phyloP scores from a whole-genome alignment of 495 filamentous ascomycete genomes.

The Penicillium manginii region DNA sequence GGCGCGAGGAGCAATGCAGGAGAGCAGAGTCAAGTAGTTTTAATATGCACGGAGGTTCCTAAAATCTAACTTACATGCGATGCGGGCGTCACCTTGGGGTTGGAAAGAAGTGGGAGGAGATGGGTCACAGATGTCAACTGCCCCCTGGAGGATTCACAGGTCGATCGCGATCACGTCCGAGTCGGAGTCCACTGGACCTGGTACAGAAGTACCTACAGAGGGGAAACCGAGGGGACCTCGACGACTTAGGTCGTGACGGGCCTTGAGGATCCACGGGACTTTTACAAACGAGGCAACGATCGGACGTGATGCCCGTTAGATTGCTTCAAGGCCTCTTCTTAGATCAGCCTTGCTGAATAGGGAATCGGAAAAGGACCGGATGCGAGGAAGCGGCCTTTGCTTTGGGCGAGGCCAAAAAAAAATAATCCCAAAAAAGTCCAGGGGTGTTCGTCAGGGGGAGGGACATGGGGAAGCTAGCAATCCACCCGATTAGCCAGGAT shows the following conservation, averaged over 20 bases:
- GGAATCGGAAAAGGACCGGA: constrained; percentile 23
- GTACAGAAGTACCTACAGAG: constrained; percentile 8
- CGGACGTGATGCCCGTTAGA: constrained; percentile 22
- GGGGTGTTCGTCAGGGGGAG: constrained; percentile 47
- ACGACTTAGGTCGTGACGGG: constrained; percentile 4
- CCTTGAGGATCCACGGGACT: constrained; percentile 15
- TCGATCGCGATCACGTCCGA: constrained; percentile 27
- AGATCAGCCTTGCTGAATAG: constrained; percentile 32
- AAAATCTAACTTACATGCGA: constrained; percentile 24
- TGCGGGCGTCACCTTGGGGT: constrained; percentile 12
- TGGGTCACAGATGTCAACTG: constrained; percentile 19
- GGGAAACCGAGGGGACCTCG: background rate
- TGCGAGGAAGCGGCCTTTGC: constrained; percentile 28
- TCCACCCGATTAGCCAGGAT: constrained; percentile 42
- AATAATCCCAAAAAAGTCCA: constrained; percentile 23
- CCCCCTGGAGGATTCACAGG: constrained; percentile 22
- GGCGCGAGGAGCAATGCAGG: constrained; percentile 15
- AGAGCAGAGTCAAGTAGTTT: constrained; percentile 8
- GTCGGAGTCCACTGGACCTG: background rate
- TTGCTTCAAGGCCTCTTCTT: constrained; percentile 10
- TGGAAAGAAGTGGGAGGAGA: constrained; percentile 11
- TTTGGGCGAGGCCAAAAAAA: constrained; percentile 12
- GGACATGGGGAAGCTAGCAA: constrained; percentile 40
- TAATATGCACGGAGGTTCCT: constrained; percentile 26
- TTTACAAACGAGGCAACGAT: constrained; percentile 30